Evolutionary conservation across 139 green algal species (phyloP).

Genomic region (Chlamydomonas asymmetrica): DNA sequence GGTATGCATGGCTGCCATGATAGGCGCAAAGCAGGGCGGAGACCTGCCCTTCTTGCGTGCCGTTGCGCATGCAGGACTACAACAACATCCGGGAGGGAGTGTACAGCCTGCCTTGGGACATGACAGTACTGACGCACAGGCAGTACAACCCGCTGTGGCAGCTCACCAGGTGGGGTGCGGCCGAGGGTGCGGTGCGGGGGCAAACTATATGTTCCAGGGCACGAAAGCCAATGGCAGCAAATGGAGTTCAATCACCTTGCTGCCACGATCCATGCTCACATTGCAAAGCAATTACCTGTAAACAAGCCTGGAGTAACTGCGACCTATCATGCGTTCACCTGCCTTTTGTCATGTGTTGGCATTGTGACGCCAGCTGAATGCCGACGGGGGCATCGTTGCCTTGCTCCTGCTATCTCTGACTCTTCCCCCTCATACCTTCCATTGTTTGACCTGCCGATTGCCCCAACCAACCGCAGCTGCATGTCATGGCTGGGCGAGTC

Average conservation of each 20-base stretch:
- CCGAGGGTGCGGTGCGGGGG: not conserved
- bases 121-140: conserved; percentile 61
- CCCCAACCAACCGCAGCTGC: not conserved
- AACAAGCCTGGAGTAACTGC: not conserved
- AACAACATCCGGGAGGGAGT: too few species aligned
- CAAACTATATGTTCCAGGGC: not conserved
- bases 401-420: too few species aligned
- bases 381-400: too few species aligned
- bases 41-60: too few species aligned
- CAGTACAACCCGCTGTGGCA: conserved; percentile 81
- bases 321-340: not conserved
- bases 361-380: not conserved
- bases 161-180: conserved; percentile 13
- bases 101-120: conserved; percentile 84
- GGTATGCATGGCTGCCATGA: too few species aligned
- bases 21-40: too few species aligned
- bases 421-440: not conserved
- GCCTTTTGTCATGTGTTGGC: not conserved
- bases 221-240: not conserved
- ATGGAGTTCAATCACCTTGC: not conserved
- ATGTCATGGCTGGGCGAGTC: conserved; percentile 57
- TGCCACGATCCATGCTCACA: not conserved
- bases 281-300: not conserved
- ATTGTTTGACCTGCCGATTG: not conserved
- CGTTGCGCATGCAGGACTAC: too few species aligned